Conservation (phyloP, 305 asterid genomes). For the Withania somnifera region DNA sequence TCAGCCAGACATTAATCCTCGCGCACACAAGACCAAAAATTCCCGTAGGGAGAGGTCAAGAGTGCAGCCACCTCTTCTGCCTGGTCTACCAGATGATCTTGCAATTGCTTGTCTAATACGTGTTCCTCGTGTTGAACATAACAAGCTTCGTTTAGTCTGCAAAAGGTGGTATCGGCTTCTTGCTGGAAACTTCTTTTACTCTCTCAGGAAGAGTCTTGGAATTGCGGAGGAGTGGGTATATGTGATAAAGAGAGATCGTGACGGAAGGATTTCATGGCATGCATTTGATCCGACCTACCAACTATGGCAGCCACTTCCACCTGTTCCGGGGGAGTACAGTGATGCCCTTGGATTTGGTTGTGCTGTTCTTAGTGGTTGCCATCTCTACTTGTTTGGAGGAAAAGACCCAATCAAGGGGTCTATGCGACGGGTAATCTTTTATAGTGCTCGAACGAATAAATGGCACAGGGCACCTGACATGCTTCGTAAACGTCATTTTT, state of each 20-base stretch:
- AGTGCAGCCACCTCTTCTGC: conserved; percentile 84
- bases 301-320: conserved; percentile 95
- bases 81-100: conserved; percentile 96
- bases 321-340: conserved; percentile 75
- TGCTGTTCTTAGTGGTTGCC: conserved; percentile 95
- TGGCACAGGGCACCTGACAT: conserved; percentile 97
- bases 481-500: conserved; percentile 88
- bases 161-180: conserved; percentile 88
- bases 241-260: conserved; percentile 78
- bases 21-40: conserved; percentile 65
- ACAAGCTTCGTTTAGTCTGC: conserved; percentile 87
- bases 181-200: conserved; percentile 85
- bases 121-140: conserved; percentile 88
- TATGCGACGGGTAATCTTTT: conserved; percentile 81
- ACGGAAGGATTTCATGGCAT: conserved; percentile 90
- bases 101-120: conserved; percentile 94
- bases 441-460: conserved; percentile 88
- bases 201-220: conserved; percentile 79
- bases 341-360: conserved; percentile 93
- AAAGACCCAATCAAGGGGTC: conserved; percentile 85
- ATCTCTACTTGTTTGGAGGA: conserved; percentile 87
- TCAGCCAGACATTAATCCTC: conserved; percentile 86
- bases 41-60: conserved; percentile 75
- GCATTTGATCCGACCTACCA: conserved; percentile 91
- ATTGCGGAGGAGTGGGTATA: conserved; percentile 98